Evolutionary conservation across 768 basidiomycete species (phyloP).

Genomic region (Suillus spraguei): DNA sequence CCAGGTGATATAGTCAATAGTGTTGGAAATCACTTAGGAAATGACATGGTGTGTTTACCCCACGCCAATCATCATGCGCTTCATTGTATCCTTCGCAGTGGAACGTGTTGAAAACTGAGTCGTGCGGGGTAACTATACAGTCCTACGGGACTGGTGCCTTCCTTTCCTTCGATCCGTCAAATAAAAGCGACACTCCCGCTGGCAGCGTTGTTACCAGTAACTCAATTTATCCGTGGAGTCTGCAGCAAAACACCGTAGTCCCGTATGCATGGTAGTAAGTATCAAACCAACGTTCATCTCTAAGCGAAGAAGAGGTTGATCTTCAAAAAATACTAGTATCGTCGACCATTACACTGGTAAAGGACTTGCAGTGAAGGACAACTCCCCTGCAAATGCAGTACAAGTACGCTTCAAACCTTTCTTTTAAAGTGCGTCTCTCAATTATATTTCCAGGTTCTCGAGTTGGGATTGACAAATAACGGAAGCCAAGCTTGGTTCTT

Average conservation of each 20-base stretch:
- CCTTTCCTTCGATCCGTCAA: background rate
- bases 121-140: slow-evolving; percentile 6
- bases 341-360: slow-evolving; percentile 8
- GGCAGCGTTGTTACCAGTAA: slow-evolving; percentile 5
- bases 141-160: slow-evolving; percentile 14
- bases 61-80: background rate
- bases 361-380: slow-evolving; percentile 4
- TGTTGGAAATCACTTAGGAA: slow-evolving; percentile 14
- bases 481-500: slow-evolving; percentile 14
- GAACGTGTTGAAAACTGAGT: slow-evolving; percentile 15
- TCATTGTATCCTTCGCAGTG: slow-evolving; percentile 7
- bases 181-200: background rate
- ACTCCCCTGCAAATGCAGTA: slow-evolving; percentile 6
- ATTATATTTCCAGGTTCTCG: background rate
- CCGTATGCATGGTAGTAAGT: slow-evolving; percentile 14
- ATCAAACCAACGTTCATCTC: background rate
- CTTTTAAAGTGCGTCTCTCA: background rate
- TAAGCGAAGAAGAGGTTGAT: background rate
- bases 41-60: slow-evolving; percentile 13
- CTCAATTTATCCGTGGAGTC: slow-evolving; percentile 10
- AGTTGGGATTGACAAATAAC: background rate
- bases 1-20: slow-evolving; percentile 14
- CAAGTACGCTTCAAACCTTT: background rate
- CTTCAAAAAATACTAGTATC: slow-evolving; percentile 1
- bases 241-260: background rate